Percentiles rank a stretch among this genome's conserved stretches.
phyloP scores from a whole-genome alignment of 352 stramenopile species.

The Phytophthora ohioensis region DNA sequence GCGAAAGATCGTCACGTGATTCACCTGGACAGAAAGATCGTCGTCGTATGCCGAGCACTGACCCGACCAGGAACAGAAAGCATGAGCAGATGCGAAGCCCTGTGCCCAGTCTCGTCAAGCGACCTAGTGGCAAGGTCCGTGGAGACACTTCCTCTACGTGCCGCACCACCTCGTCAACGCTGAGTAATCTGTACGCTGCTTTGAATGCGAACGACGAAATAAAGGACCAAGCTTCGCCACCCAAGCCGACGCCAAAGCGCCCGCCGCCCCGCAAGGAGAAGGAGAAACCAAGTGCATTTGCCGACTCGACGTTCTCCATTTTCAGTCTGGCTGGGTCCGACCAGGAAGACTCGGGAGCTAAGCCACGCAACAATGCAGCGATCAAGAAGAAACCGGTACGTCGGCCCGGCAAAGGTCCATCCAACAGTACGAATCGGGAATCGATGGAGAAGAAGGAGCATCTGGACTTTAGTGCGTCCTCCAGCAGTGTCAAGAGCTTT shows the following conservation, averaged over 20 bases:
- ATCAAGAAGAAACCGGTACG: constrained; percentile 25
- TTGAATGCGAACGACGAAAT: constrained; percentile 31
- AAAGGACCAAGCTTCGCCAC: constrained; percentile 12
- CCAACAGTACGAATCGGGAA: constrained; percentile 16
- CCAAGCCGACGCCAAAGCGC: constrained; percentile 30
- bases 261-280: constrained; percentile 23
- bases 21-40: constrained; percentile 28
- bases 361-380: constrained; percentile 20
- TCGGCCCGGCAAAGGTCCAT: constrained; percentile 1
- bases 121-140: constrained; percentile 25
- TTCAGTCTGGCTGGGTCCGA: constrained; percentile 50
- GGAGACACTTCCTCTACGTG: constrained; percentile 40
- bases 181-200: constrained; percentile 43
- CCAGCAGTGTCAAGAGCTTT: constrained; percentile 41
- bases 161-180: constrained; percentile 42
- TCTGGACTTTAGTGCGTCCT: constrained; percentile 51
- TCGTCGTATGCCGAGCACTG: constrained; percentile 13
- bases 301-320: constrained; percentile 51
- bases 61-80: constrained; percentile 24
- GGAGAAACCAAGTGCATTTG: constrained; percentile 35
- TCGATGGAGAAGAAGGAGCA: constrained; percentile 49
- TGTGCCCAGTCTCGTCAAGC: constrained; percentile 21
- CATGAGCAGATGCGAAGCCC: constrained; percentile 31
- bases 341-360: constrained; percentile 51
- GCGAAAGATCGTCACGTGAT: constrained; percentile 24